Base-by-base conservation (phyloP, 140 eudicot genomes). In the Bidens hawaiensis region DNA sequence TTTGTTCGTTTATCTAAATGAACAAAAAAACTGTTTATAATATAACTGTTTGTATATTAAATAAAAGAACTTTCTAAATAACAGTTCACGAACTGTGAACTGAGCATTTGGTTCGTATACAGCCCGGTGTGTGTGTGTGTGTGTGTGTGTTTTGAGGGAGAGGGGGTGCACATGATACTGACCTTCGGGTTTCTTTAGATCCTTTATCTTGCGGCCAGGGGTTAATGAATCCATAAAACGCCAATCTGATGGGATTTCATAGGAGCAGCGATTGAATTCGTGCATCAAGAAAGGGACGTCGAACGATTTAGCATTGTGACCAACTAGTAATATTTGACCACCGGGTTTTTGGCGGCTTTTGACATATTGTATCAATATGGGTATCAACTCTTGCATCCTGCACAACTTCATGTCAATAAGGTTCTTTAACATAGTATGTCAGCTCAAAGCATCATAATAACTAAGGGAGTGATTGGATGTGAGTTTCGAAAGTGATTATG, bases 301-400 rank as follows among this genome's bases (percentile, higher is more conserved):
- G 73, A 93, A 93, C 25, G 19, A 6, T 24, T 81, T 84, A 12
- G 60, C 89, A 70, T 93, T 93, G 67, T 93, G 99, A 21, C 87
- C 85, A 30, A 85, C 66, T 42, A 77, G 75, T 42, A 93, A 55
- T n/a, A 67, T 81, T 69, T 67, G 72, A 30, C 99, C 99, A 28
- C 93, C 87, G 51, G 93, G 85, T 69, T 78, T 76, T 74, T 83
- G 95, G 4, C 96, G 99, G 81, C 94, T 85, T 71, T 42, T 69
- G 18, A 93, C 72, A 49, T 82, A 93, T 64, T 58, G 65, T 27
- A 87, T 6, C 65, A 93, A 71, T 61, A 88, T 81, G 36, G 99
- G 99, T 78, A 93, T 85, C 36, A 93, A 82, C 13, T 93, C 95
- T 85, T 81, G 72, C 96, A 93, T 93, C 87, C 99, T 93, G 72